Evolutionary conservation across 1,284 basidiomycete species (phyloP), one percentile per base, ranked within the genome.

Genomic region (Fomes fomentarius): DNA sequence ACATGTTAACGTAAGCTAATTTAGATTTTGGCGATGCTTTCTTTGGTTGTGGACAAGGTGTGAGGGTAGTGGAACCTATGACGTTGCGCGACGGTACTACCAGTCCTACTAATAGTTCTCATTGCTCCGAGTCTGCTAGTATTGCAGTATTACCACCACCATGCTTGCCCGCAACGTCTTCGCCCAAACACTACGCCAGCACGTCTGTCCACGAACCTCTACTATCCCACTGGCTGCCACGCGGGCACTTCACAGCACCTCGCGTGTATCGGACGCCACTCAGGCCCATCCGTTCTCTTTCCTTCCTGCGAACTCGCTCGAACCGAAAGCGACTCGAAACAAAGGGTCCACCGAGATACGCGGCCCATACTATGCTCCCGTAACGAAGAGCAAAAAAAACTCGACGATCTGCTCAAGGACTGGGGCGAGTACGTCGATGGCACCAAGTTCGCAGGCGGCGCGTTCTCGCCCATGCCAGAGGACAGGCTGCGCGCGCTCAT

Each of bases 401-500:
- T 76, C 22, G 68, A 76, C 42, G 74, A 76, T 54, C 61, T 75
- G 5, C 69, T 75, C 10, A 65, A 66, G 33, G 69, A 73, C 58
- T 72, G 70, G 74, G 72, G 74, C 28, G 70, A 74, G 47, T 78
- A 73, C 53, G 75, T 77, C 26, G 77, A 80, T 50, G 75, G 78
- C 0, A 64, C 79, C 48, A 79, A 80, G 63, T 78, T 78, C 55
- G 76, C 77, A 4, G 77, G 77, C 1, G 77, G 77, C 14, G 71
- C 74, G 0, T 78, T 79, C 64, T 71, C 71, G 35, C 67, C 77
- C 39, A 76, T 80, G 72, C 77, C 77, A 0, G 69, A 69, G 61
- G 71, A 74, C 1, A 62, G 71, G 43, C 59, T 78, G 54, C 69
- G 61, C 17, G 65, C 53, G 7, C 53, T 77, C 43, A 76, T 78